Evolutionary conservation across 345 rosid genomes (phyloP), one percentile per base, ranked within the genome.

Genomic region (Xanthoceras sorbifolium): DNA sequence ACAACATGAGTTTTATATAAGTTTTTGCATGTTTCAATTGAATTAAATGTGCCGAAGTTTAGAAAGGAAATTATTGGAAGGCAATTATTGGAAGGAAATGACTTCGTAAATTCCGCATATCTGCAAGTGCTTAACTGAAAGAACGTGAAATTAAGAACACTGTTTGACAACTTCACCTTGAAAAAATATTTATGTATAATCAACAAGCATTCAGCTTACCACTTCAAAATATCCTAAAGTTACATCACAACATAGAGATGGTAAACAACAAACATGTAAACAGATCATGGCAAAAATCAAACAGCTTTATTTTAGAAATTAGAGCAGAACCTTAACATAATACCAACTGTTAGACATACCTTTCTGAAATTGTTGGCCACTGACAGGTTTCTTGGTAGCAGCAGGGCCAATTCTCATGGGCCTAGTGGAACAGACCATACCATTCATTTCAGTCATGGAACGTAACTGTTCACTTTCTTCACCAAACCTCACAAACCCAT

Each of bases 391-490:
- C 84, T 96, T 96, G 46, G 86, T 90, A 66, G 98, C 90, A 81
- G 98, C 99, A 1, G 97, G 94, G 22, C 98, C 99, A 81, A 89
- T 89, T 66, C 98, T 89, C 99, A 96, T 93, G 22, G 97, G 93
- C 85, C 99, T 91, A 1, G 92, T 86, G 14, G 94, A 91, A 72
- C 97, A 93, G 68, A 79, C 87, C 34, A 84, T 86, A 46, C 99
- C 99, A 77, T 93, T 96, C 98, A 96, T 96, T 79, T 96, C 99
- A 42, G 85, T 86, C 97, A 96, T 93, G 59, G 99, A 94, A 46
- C 91, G 94, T 46, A 80, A 32, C 77, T 96, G 98, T 65, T 96
- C 99, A 69, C 28, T 82, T 82, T 96, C 97, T 82, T 96, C 97
- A 6, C 82, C 92, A 85, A 96, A 93, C 66, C 90, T 92, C 57